Evolutionary conservation across 805 yeast genomes (phyloP).

Genomic region (Saccharomyces jurei): DNA sequence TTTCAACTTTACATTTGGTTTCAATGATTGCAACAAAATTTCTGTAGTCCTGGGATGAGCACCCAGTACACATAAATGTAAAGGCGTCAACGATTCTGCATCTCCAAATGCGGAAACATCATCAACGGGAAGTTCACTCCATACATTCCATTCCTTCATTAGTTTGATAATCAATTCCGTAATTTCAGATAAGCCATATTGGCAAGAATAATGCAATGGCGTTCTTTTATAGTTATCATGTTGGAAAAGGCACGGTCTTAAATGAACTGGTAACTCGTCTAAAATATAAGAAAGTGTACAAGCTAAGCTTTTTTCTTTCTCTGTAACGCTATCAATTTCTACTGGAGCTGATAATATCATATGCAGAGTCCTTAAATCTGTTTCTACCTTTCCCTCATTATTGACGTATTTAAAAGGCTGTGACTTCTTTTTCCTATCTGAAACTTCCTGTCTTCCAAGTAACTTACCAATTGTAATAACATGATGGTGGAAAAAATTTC

Average conservation of each 20-base stretch:
- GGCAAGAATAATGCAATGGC: constrained; percentile 84
- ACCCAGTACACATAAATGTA: constrained; percentile 76
- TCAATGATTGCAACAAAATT: constrained; percentile 44
- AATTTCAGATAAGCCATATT: constrained; percentile 68
- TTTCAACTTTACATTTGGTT: constrained; percentile 32
- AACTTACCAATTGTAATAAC: constrained; percentile 66
- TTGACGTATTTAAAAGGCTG: constrained; percentile 3
- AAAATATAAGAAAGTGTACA: constrained; percentile 38
- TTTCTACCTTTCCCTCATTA: background rate
- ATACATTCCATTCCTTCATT: constrained; percentile 52
- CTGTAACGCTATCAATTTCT: constrained; percentile 34
- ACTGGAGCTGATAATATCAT: constrained; percentile 5
- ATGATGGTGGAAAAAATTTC: constrained; percentile 81
- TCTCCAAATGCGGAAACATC: constrained; percentile 53
- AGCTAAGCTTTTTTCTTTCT: background rate
- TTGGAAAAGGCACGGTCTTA: constrained; percentile 50
- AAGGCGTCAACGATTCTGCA: constrained; percentile 69
- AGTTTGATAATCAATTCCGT: constrained; percentile 49
- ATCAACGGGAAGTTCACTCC: constrained; percentile 49
- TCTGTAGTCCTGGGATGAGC: constrained; percentile 71
- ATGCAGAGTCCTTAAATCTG: constrained; percentile 1
- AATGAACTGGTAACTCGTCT: constrained; percentile 43
- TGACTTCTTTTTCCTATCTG: constrained; percentile 10
- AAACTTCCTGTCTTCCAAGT: background rate
- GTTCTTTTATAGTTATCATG: constrained; percentile 73